Percentiles rank a stretch among this genome's conserved stretches.
Conservation (phyloP, 345 rosid species). For the Gossypium sturtianum region DNA sequence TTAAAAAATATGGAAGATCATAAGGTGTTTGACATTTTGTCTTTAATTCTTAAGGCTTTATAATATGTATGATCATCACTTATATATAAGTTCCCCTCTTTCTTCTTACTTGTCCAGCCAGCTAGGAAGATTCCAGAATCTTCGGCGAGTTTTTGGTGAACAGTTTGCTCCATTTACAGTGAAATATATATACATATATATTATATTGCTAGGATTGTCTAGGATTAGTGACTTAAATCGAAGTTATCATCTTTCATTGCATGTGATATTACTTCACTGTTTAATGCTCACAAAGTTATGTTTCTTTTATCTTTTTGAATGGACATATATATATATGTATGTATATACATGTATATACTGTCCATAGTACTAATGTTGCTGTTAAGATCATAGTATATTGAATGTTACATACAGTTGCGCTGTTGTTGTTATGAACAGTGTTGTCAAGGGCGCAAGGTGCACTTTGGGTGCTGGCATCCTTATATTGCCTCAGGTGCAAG, state of each 20-base stretch:
- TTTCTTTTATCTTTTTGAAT: neutral
- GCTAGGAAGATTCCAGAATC: neutral
- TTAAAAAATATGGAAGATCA: neutral
- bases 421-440: neutral
- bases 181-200: too few species aligned
- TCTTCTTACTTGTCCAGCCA: neutral
- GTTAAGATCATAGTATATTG: neutral
- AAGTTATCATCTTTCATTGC: neutral
- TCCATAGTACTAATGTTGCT: neutral
- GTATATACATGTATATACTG: neutral
- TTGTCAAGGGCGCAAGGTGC: too few species aligned
- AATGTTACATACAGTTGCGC: neutral
- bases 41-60: neutral
- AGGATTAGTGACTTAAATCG: neutral
- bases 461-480: too few species aligned
- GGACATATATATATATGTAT: too few species aligned
- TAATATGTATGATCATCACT: neutral
- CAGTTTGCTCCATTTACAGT: neutral
- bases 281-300: neutral
- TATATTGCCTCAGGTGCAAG: too few species aligned
- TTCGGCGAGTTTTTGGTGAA: neutral
- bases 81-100: neutral
- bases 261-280: constrained; percentile 10
- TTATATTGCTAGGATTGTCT: neutral
- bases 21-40: neutral